Percentiles rank a stretch among this genome's conserved stretches.
These are phyloP conservation scores for Effrenium voratum DNA, from an alignment of 73 alveolate genomes.

Conservation along the genomic window DNA sequence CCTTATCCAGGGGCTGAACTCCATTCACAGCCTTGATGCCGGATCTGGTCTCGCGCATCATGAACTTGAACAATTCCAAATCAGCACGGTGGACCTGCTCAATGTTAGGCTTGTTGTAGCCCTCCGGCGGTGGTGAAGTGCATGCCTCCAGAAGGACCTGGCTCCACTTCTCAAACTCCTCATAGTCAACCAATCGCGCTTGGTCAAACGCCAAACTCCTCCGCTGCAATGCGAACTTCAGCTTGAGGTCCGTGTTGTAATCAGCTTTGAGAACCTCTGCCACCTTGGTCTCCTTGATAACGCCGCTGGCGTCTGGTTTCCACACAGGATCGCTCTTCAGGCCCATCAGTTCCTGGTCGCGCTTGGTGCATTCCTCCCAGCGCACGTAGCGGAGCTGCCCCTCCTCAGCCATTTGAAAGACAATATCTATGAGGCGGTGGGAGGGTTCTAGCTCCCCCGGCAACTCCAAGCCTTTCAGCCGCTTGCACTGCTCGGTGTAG, in stretches of 20 bases:
- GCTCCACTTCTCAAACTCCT: neutral
- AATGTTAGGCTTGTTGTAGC: neutral
- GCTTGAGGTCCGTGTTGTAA: neutral
- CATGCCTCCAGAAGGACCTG: slow-evolving; percentile 5
- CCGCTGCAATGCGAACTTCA: slow-evolving; percentile 14
- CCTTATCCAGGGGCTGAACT: neutral
- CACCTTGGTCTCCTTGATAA: slow-evolving; percentile 5
- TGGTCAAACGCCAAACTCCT: slow-evolving; percentile 21
- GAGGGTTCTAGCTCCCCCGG: slow-evolving; percentile 3
- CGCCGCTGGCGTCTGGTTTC: slow-evolving; percentile 17
- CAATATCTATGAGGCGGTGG: neutral
- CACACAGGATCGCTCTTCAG: slow-evolving; percentile 10
- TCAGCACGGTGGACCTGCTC: slow-evolving; percentile 26
- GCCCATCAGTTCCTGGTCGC: slow-evolving; percentile 32
- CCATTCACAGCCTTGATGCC: slow-evolving; percentile 6
- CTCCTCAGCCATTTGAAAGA: neutral
- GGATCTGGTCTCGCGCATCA: slow-evolving; percentile 1
- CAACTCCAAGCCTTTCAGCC: slow-evolving; percentile 5
- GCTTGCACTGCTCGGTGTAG: neutral
- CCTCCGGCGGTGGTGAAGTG: neutral
- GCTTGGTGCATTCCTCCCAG: slow-evolving; percentile 12
- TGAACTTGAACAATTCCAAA: slow-evolving; percentile 21
- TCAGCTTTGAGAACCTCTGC: neutral
- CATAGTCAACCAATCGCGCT: neutral
- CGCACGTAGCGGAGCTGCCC: neutral